Percentiles rank a stretch among this genome's conserved stretches.
Conservation (phyloP, 371 early-diverging fungal genomes). For the Catenaria anguillulae region DNA sequence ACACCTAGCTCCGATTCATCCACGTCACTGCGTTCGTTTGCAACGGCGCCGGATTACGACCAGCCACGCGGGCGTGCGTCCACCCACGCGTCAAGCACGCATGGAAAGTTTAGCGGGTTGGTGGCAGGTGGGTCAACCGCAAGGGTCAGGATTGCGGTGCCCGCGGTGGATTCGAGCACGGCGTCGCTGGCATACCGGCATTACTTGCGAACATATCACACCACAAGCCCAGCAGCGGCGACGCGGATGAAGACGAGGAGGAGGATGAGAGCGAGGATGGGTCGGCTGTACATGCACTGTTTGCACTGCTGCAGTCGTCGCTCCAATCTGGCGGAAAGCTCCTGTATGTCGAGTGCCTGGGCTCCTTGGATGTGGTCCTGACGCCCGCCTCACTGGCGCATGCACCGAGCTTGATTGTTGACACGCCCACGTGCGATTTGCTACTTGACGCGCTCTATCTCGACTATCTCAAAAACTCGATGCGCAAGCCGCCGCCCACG, state of each 20-base stretch:
- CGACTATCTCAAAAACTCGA: background rate
- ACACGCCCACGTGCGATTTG: background rate
- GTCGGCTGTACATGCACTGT: too few species aligned
- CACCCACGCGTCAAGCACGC: background rate
- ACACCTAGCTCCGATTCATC: background rate
- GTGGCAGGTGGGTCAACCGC: background rate
- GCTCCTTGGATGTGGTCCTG: background rate
- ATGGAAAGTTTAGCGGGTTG: background rate
- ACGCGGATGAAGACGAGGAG: too few species aligned
- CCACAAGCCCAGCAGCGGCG: too few species aligned
- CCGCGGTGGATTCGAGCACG: background rate
- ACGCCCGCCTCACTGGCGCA: background rate
- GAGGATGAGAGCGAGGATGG: too few species aligned
- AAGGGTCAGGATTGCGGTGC: background rate
- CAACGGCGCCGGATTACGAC: background rate
- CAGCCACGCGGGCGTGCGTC: background rate
- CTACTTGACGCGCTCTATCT: background rate
- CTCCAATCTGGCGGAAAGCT: background rate
- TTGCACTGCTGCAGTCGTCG: background rate
- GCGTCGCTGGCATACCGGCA: background rate
- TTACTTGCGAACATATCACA: background rate
- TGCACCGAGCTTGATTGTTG: background rate
- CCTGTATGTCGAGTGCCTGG: background rate
- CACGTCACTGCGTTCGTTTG: background rate
- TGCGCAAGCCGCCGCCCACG: background rate